These are phyloP conservation scores for Inga leiocalycina DNA, from an alignment of 306 rosid species.

Conservation along the genomic window DNA sequence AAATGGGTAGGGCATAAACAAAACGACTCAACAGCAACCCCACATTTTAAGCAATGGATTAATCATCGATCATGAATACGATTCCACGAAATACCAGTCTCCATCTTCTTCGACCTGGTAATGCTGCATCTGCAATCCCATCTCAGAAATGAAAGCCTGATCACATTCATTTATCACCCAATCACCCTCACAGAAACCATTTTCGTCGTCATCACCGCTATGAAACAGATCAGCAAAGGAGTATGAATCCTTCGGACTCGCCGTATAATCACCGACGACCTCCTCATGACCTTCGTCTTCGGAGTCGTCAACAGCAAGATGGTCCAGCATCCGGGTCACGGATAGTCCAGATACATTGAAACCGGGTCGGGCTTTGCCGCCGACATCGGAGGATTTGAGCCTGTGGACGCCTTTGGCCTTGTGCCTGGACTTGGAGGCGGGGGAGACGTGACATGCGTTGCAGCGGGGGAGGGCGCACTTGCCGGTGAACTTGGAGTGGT, in stretches of 20 bases:
- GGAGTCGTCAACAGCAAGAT: not conserved
- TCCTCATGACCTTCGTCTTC: conserved; percentile 15
- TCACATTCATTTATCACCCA: conserved; percentile 19
- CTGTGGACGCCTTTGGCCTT: conserved; percentile 69
- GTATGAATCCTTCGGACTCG: conserved; percentile 18
- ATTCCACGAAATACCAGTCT: conserved; percentile 62
- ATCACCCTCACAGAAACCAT: conserved; percentile 2
- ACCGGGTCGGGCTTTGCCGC: conserved; percentile 31
- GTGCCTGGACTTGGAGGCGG: conserved; percentile 53
- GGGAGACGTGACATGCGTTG: conserved; percentile 48
- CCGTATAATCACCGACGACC: conserved; percentile 15
- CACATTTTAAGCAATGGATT: not conserved
- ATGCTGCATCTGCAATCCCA: conserved; percentile 33
- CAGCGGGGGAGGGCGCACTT: conserved; percentile 22
- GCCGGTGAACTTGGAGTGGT: conserved; percentile 82
- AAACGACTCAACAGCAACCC: too few relatives aligned
- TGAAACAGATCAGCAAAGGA: not conserved
- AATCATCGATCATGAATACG: conserved; percentile 28
- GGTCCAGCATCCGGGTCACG: conserved; percentile 49
- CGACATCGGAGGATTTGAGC: conserved; percentile 23
- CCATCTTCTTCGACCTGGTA: conserved; percentile 54
- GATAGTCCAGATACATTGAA: conserved; percentile 24
- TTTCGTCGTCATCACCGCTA: not conserved
- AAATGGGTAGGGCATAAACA: too few relatives aligned
- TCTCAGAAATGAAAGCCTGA: conserved; percentile 36